Evolutionary conservation across 495 filamentous ascomycete species (phyloP), one percentile per base, ranked within the genome.

Genomic region (Niebla homalea): DNA sequence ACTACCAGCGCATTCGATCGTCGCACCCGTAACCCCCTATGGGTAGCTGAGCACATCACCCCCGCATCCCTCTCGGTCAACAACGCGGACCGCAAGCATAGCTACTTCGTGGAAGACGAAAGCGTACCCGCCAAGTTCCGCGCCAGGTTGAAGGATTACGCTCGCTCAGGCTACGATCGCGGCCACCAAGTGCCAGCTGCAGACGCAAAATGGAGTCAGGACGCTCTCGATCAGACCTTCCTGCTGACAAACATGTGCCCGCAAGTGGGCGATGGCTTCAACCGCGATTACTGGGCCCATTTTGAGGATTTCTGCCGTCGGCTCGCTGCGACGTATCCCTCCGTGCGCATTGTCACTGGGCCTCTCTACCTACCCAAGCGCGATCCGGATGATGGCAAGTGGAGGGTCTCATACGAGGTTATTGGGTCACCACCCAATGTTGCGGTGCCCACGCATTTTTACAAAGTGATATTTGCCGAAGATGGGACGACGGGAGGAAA

Each of bases 31-130:
- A 98, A 97, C 62, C 92, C 92, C 2, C 67, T 81, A 62, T 98
- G 92, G 92, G 92, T 96, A 7, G 89, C 81, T 48, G 92, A 98
- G 69, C 92, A 98, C 73, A 94, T 98, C 67, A 98, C 92, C 0
- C 81, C 88, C n/a, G 73, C 75, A 21, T 96, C 90, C 0, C 76
- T 98, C 5, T 70, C 81, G 3, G 58, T 70, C 20, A 79, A 80
- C 54, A 76, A 84, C 57, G 92, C 78, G 49, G 88, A 98, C 72
- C 80, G 92, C 59, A 83, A 84, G 63, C 75, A 92, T 72, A 85
- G 79, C 60, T 66, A 69, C 44, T 98, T 98, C 66, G 64, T 78
- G 51, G 92, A 98, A 65, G 92, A 98, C 67, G 57, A 64, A 2
- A 64, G 66, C 35, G 81, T 98, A 53, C 92, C 92, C 2, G 72